phyloP scores from a whole-genome alignment of 169 alveolate genomes.

The Miamiensis avidus region DNA sequence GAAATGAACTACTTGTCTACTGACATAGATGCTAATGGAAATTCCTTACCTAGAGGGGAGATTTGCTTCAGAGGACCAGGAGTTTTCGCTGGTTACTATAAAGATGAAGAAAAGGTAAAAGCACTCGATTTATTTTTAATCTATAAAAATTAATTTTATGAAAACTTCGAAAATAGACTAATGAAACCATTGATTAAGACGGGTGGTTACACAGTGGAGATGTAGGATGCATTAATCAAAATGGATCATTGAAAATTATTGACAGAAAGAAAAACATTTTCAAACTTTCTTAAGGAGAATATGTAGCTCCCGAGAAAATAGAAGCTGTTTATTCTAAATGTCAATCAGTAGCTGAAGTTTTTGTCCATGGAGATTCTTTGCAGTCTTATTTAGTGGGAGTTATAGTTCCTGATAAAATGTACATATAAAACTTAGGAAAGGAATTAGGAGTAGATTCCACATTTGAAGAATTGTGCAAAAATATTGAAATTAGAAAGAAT shows the following conservation, averaged over 20 bases:
- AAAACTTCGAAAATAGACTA: too few species aligned
- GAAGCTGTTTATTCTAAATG: conserved; percentile 82
- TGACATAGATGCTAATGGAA: conserved; percentile 33
- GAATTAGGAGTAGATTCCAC: conserved; percentile 15
- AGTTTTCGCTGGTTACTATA: conserved; percentile 75
- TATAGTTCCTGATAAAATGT: conserved; percentile 56
- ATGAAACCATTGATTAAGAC: conserved; percentile 79
- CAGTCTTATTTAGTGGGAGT: conserved; percentile 60
- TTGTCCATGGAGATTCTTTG: conserved; percentile 63
- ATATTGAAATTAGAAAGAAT: conserved; percentile 19
- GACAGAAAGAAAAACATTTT: conserved; percentile 95
- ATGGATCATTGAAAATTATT: conserved; percentile 89
- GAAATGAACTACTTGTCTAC: conserved; percentile 58
- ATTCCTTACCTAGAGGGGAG: conserved; percentile 79
- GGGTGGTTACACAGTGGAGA: conserved; percentile 95
- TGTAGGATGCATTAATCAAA: conserved; percentile 79
- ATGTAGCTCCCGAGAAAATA: conserved; percentile 94
- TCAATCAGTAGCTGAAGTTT: conserved; percentile 50
- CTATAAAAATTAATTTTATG: too few species aligned
- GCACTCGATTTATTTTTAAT: too few species aligned
- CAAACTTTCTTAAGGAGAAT: too few species aligned
- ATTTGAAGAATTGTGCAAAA: conserved; percentile 49
- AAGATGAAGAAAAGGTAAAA: conserved; percentile 72
- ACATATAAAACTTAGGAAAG: conserved; percentile 30
- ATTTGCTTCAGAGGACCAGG: conserved; percentile 82